Conservation (phyloP, 2,329 filamentous ascomycete species). For the Septoria petroselini region DNA sequence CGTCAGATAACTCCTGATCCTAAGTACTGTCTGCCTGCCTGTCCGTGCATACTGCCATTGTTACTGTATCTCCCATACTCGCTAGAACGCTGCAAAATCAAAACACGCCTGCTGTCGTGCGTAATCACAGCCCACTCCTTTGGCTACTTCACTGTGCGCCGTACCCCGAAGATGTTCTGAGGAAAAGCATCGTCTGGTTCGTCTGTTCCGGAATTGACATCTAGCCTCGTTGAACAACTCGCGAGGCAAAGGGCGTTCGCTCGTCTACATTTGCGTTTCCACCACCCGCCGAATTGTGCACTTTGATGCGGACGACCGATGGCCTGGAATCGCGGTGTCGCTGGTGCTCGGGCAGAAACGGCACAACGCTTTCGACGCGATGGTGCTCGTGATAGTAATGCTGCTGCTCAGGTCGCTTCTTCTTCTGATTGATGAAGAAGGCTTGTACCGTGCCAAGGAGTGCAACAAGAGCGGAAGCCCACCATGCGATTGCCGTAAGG, state of each 20-base stretch:
- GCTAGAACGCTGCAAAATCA: background rate
- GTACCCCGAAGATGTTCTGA: no score
- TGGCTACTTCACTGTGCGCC: background rate
- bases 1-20: no score
- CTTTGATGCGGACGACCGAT: conserved; percentile 31
- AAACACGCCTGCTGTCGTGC: background rate
- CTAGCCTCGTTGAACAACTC: conserved; percentile 1
- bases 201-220: no score
- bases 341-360: conserved; percentile 31
- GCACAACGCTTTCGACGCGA: conserved; percentile 28
- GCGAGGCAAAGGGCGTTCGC: conserved; percentile 24
- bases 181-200: no score
- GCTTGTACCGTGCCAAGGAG: conserved; percentile 56
- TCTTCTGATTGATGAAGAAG: conserved; percentile 52
- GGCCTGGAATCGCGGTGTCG: conserved; percentile 18
- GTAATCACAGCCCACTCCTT: background rate
- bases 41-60: no score
- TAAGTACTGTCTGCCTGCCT: no score
- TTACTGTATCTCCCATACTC: background rate
- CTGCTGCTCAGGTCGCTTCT: background rate
- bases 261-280: conserved; percentile 29
- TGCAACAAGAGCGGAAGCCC: conserved; percentile 57
- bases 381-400: conserved; percentile 41
- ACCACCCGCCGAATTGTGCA: conserved; percentile 25
- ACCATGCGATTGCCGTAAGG: conserved; percentile 63